Evolutionary conservation across 116 monocot genomes (phyloP), one percentile per base, ranked within the genome.

Genomic region (Dioscorea cayenensis): DNA sequence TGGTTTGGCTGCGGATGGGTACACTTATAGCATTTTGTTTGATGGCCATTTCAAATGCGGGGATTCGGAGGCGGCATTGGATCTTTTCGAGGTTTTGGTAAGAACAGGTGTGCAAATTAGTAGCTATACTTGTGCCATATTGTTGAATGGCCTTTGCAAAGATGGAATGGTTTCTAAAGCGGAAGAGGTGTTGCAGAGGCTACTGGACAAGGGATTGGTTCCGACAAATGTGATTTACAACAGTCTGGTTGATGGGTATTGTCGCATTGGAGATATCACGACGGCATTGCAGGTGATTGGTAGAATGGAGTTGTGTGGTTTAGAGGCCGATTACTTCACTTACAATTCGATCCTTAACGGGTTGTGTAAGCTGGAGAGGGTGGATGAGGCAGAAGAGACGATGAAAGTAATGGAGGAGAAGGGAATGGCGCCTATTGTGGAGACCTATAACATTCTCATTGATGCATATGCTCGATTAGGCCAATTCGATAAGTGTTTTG

Each of bases 311-410:
- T 71, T 63, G 8, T 35, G 17, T 49, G 82, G 85, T 14, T 50
- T 90, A 61, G 80, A 71, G 28, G 74, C 80, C 7, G 76, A 75
- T 27, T 69, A 55, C 51, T 80, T 89, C 23, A 86, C 86, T 60
- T 92, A 84, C 67, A 92, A 89, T 78, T 74, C 89, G 38, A 60
- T 89, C 4, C 69, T 92, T 72, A 92, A 92, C 67, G 86, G 92
- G 20, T 64, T 89, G 66, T 92, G 86, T 69, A 89, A 70, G 78
- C 58, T 75, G 52, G 69, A 81, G 50, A 86, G 73, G 58, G 72
- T 86, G 76, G 66, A 58, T 13, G 83, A 86, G 38, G 92, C 84
- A 19, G 79, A 82, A 64, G 67, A 77, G 18, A 23, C 86, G 51
- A 43, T 83, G 35, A 35, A 22, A 9, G 77, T 72, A 61, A 90